Evolutionary conservation across 192 early-diverging fungal species (phyloP), one percentile per base, ranked within the genome.

Genomic region (Coemansia sp.): DNA sequence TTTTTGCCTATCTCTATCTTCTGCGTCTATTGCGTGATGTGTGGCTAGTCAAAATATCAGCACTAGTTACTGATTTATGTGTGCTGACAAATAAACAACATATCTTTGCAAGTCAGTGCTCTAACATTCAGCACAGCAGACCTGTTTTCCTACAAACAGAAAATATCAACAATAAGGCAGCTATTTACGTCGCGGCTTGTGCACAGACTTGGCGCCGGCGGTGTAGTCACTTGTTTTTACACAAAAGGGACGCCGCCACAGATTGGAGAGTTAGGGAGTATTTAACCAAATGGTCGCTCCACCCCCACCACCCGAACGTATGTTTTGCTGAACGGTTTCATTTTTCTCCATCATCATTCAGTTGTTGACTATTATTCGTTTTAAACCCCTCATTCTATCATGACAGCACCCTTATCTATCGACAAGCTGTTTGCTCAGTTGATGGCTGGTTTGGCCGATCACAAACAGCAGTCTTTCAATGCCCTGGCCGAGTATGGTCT

Each of bases 21-120:
- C 6, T 35, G 32, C 32, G 7, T 35, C 32, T 35, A 35, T 45
- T 45, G 48, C 48, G 19, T 49, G 19, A n/a, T 49, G 48, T 21
- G 48, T 49, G 48, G 48, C 48, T 19, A 49, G 17, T 8, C 19
- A 49, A 49, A n/a, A 49, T 49, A 49, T 49, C 48, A 49, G 7
- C 48, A 49, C 17, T 21, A 21, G 48, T 21, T 21, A 49, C 17
- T 49, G 48, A 49, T 49, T 49, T 49, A 17, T 17, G 17, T 17
- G 48, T 0, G 48, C n/a, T 15, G 48, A 15, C 48, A 1, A 49
- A 49, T 19, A 17, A 19, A 17, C 7, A 21, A n/a, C 21, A n/a
- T 21, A 19, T 8, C 2, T 4, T n/a, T 49, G 19, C 15, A 21
- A 2, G 4, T 17, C 19, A 17, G n/a, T 49, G 7, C 48, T 49